Base-by-base conservation (phyloP, 2,329 filamentous ascomycete species). In the Colletotrichum aenigma region DNA sequence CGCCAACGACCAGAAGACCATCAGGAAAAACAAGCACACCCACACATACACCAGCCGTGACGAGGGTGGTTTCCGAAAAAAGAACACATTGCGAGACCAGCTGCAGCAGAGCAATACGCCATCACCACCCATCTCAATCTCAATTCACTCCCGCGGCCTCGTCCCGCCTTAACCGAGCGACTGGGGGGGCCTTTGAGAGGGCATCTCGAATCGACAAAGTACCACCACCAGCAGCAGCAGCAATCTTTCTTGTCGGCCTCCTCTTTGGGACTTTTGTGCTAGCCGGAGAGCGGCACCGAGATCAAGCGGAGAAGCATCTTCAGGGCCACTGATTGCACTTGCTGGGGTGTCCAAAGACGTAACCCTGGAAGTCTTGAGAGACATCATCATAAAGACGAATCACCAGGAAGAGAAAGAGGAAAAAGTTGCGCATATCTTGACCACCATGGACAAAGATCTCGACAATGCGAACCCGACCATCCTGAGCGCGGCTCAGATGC, bases 391-490 rank as follows among this genome's bases (percentile, higher is more conserved):
- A 62, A 62, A 38, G 60, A 38, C 30, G n/a, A 18, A 7, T n/a
- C 30, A 64, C 30, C 7, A 43, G 36, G 8, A 43, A 43, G 36
- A 43, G 36, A 43, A 43, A 18, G 36, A 43, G 16, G 16, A 10
- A 43, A 43, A 43, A 18, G 34, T 77, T 55, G 56, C 69, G 13
- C 15, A 43, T n/a, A 26, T 28, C 38, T 52, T 66, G 32, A 52
- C 58, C 56, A 77, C 72, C 72, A 88, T 88, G 85, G 81, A 84
- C 71, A 83, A 84, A 76, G 85, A 86, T 55, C 83, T 89, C 62
- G 91, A 93, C 79, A 98, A 98, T 85, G 95, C 94, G 78, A 98
- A 99, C 87, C 97, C 97, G 70, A 97, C 95, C 78, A 96, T 99
- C 82, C 88, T 98, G 81, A 97, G 93, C 85, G 91, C 93, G 68